Evolutionary conservation across 1,139 yeast genomes (phyloP), one percentile per base, ranked within the genome.

Genomic region (Pneumocystis wakefieldiae): DNA sequence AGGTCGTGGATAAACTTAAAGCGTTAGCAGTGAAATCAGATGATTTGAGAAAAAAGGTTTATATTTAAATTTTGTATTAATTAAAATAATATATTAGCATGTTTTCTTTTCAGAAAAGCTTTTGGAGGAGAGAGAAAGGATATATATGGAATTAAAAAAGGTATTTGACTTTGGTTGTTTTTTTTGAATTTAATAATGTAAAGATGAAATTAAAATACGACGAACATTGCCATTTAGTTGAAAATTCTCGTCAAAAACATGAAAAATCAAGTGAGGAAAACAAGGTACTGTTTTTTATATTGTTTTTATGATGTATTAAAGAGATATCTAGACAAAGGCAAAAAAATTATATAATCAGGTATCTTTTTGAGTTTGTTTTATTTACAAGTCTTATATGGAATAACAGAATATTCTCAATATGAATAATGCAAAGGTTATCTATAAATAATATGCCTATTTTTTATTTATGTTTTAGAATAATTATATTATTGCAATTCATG

Each of bases 191-290:
- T 37, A 19, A 37, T 29, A 57, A 19, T 57, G 12, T 57, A 24
- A 39, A 57, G 59, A 79, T 86, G 37, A 92, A 92, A 74, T 82
- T 82, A 69, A 76, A 76, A 41, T 94, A 94, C 73, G 97, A 92
- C 74, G 77, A 83, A 8, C 75, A 87, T 15, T 92, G 98, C 76
- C 84, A 83, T 67, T 75, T 81, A 39, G 87, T 95, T 78, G 99
- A 94, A 74, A 77, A 75, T 66, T 86, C 88, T 58, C 81, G 99
- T 69, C 79, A 83, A 61, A 91, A 87, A 75, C 77, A 83, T 79
- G 69, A 80, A 77, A 64, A 85, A 48, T 48, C 55, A 48, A 24
- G 55, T 48, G 55, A 48, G 81, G 73, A 74, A 82, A 62, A 57
- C 12, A 58, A 60, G 7, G 64, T 64, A 38, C 36, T 60, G 4